Base-by-base conservation (phyloP, 2,329 filamentous ascomycete genomes). In the Pseudopyricularia cyperi region DNA sequence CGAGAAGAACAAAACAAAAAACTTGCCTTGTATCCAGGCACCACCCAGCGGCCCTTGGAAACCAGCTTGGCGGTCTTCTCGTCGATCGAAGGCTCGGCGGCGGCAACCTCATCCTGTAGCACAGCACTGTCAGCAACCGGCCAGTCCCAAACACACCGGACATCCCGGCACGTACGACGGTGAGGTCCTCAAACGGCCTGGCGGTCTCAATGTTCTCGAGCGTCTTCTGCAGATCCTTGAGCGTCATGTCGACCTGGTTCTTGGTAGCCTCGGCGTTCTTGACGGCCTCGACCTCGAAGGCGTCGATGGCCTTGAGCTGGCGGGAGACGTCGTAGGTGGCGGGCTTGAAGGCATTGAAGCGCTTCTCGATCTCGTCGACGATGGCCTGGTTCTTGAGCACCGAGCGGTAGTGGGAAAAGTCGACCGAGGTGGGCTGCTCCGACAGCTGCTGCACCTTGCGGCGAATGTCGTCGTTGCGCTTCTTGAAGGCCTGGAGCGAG, bases 401-500 rank as follows among this genome's bases (percentile, higher is more conserved):
- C 67, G 77, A 77, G 72, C 90, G 89, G 87, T 97, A 98, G 72
- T 91, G 80, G 61, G 81, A 71, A 74, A 98, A 97, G 79, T 98
- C 89, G 74, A 98, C 82, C 54, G 81, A 80, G 65, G 89, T 88
- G 59, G 91, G 76, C 68, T 86, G 83, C 73, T 95, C 89, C 58
- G 81, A 83, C 54, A 98, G 88, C 57, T 81, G 64, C 71, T 86
- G 82, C 56, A 98, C 79, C 75, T 91, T 91, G 77, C 93, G 91
- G 74, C 91, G 90, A 68, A 89, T 91, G 70, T 96, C 90, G 69
- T 98, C 93, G 79, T 97, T 96, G 76, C 93, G 90, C 83, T 95
- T 93, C 83, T 98, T 98, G 85, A 98, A 98, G 60, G 88, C 81
- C 70, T 91, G 85, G 57, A 98, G 89, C 57, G 91, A 86, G 64